These are phyloP conservation scores for Nannizziopsis barbatae DNA, from an alignment of 2,329 filamentous ascomycete species.

Conservation along the genomic window DNA sequence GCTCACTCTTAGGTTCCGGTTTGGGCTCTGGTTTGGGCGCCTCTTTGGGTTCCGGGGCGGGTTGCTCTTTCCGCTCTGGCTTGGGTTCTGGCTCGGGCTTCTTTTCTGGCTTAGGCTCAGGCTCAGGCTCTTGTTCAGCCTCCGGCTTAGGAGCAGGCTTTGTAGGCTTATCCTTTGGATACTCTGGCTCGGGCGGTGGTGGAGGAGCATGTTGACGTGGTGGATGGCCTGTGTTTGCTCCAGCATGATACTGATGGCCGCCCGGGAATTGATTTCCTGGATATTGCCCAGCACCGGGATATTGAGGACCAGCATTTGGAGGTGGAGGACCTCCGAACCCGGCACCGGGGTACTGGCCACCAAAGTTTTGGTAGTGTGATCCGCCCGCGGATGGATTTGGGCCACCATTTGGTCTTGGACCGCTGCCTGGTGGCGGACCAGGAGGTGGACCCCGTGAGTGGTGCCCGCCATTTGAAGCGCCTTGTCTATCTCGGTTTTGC, in stretches of 20 bases:
- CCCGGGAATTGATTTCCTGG: conserved; percentile 11
- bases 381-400: conserved; percentile 18
- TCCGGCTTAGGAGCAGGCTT: conserved; percentile 5
- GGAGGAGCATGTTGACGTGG: conserved; percentile 7
- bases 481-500: conserved; percentile 9
- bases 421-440: conserved; percentile 19
- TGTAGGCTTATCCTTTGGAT: conserved; percentile 2
- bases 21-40: background rate
- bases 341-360: conserved; percentile 20
- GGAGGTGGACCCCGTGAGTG: conserved; percentile 23
- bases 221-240: conserved; percentile 4
- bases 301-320: conserved; percentile 26
- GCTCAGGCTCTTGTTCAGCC: conserved; percentile 1
- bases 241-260: conserved; percentile 13
- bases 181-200: conserved; percentile 3
- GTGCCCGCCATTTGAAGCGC: conserved; percentile 21
- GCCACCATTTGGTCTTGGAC: conserved; percentile 17
- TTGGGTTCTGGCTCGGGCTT: conserved; percentile 9
- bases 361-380: conserved; percentile 21
- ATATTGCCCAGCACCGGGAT: conserved; percentile 19
- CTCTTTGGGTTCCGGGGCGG: conserved; percentile 2
- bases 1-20: conserved; percentile 4
- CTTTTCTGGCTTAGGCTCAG: background rate
- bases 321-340: conserved; percentile 22
- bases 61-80: conserved; percentile 11